Conservation (phyloP, 805 yeast species). For the Candida tammaniensis region DNA sequence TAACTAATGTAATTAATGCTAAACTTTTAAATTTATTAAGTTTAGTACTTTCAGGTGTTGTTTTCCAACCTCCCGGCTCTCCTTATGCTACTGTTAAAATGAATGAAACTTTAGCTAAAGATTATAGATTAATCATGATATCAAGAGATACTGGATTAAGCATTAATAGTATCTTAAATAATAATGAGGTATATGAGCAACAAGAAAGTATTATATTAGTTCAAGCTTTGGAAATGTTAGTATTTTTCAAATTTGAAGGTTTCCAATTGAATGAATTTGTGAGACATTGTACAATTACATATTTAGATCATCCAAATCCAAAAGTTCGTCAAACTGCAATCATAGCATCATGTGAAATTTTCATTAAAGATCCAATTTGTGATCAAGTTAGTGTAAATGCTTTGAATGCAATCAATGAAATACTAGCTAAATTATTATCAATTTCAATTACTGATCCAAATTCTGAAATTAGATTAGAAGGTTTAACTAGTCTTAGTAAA, state of each 20-base stretch:
- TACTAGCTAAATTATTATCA: slow-evolving; percentile 74
- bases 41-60: slow-evolving; percentile 73
- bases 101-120: slow-evolving; percentile 65
- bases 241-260: slow-evolving; percentile 69
- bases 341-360: slow-evolving; percentile 73
- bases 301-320: slow-evolving; percentile 76
- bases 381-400: slow-evolving; percentile 80
- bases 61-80: slow-evolving; percentile 81
- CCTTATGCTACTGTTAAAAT: slow-evolving; percentile 64
- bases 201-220: slow-evolving; percentile 52
- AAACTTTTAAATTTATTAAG: slow-evolving; percentile 71
- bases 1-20: slow-evolving; percentile 69
- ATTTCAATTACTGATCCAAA: slow-evolving; percentile 86
- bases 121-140: slow-evolving; percentile 72
- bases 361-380: slow-evolving; percentile 78
- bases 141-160: slow-evolving; percentile 61
- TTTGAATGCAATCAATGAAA: slow-evolving; percentile 77
- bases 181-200: slow-evolving; percentile 30
- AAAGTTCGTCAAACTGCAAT: slow-evolving; percentile 84
- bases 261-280: slow-evolving; percentile 85
- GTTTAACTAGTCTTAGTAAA: slow-evolving; percentile 57
- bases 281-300: slow-evolving; percentile 75
- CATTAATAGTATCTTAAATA: slow-evolving; percentile 30
- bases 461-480: slow-evolving; percentile 80
- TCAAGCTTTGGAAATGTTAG: slow-evolving; percentile 76